A percentile compares a stretch with the other conserved stretches of the same genome.
These are phyloP conservation scores for Aspergillus texensis DNA, from an alignment of 2,329 filamentous ascomycete genomes.

Conservation along the genomic window DNA sequence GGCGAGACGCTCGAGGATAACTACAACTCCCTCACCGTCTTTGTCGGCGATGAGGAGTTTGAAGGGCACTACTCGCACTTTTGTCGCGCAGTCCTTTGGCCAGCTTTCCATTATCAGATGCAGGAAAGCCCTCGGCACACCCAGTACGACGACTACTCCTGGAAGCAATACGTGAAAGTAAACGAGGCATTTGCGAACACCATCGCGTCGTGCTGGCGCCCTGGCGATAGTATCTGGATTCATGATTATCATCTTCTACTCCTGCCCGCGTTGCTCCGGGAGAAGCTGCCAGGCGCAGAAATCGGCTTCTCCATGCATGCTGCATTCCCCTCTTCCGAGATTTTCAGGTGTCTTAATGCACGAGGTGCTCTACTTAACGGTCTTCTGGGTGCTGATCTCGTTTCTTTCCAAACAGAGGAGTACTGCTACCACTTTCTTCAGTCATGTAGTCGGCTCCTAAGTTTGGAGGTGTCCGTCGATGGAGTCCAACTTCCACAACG, in stretches of 20 bases:
- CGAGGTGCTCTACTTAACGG: slow-evolving; percentile 84
- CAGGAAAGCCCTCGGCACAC: slow-evolving; percentile 97
- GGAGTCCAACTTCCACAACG: slow-evolving; percentile 86
- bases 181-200: slow-evolving; percentile 91
- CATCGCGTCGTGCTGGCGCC: slow-evolving; percentile 86
- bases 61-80: slow-evolving; percentile 93
- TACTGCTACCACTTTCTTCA: slow-evolving; percentile 92
- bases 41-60: slow-evolving; percentile 85
- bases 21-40: slow-evolving; percentile 79
- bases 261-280: slow-evolving; percentile 81
- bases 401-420: slow-evolving; percentile 91
- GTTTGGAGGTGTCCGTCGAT: slow-evolving; percentile 79
- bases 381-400: slow-evolving; percentile 86
- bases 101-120: slow-evolving; percentile 96
- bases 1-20: slow-evolving; percentile 77
- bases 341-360: slow-evolving; percentile 85
- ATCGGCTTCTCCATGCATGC: slow-evolving; percentile 96
- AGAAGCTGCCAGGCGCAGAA: slow-evolving; percentile 80
- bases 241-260: slow-evolving; percentile 93
- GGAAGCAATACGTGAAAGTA: slow-evolving; percentile 87
- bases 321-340: slow-evolving; percentile 91
- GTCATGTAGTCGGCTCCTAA: slow-evolving; percentile 85
- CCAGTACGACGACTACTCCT: slow-evolving; percentile 93
- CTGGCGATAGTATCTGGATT: slow-evolving; percentile 88
- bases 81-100: slow-evolving; percentile 95